Base-by-base conservation (phyloP, 805 yeast species). In the Saccharomycopsis capsularis region DNA sequence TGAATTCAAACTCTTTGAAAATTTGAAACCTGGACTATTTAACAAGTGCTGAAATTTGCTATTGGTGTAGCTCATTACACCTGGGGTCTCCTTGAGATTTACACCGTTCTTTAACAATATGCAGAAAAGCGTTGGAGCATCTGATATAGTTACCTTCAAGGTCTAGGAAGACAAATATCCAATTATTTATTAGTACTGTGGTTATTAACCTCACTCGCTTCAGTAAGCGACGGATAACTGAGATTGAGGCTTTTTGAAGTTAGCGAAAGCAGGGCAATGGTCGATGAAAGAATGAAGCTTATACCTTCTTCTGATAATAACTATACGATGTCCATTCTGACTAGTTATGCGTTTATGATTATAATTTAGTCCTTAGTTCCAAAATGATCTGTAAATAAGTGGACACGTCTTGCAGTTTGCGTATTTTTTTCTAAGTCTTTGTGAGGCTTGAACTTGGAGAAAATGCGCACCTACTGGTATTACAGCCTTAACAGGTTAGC, bases 101-200 rank as follows among this genome's bases (percentile, higher is more conserved):
- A 11, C n/a, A 16, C 7, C 15, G 6, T 16, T 7, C 19, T 16
- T 7, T 9, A 7, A 9, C 16, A 7, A 15, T 19, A 7, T 19
- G 19, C 57, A 79, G 76, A 59, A 76, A 86, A 19, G 71, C 68
- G 39, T 78, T 83, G 29, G 81, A 73, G 60, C 75, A 86, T 40
- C 89, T 68, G 32, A 91, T 77, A 59, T 84, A 87, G 19, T 71
- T 70, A 0, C 97, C 97, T 62, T 89, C 95, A 24, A 74, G 64
- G 0, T 95, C 95, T 29, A 79, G 56, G 13, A 93, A 61, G 1
- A 85, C 81, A 56, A 73, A 74, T 19, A 88, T 58, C 7, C 89
- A 61, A 62, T 91, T 98, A 50, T 76, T 71, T n/a, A 84, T 69
- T 1, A 93, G 73, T 23, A 81, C 69, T 0, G 85, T 88, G 95